Conservation (phyloP, 345 rosid genomes). For the Aurinia saxatilis region DNA sequence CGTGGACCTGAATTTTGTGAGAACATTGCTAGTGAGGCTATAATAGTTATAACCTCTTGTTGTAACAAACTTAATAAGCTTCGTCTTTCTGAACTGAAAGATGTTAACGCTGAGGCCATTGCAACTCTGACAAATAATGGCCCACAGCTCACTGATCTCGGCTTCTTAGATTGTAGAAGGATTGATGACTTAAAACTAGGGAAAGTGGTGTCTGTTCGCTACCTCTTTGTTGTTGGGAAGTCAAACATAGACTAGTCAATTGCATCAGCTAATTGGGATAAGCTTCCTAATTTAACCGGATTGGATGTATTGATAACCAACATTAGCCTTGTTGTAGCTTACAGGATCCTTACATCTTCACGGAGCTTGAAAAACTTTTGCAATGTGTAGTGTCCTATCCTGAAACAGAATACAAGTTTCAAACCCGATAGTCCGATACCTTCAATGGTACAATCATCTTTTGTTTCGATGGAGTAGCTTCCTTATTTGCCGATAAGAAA, state of each 20-base stretch:
- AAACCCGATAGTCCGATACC: constrained; percentile 29
- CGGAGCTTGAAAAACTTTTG: constrained; percentile 64
- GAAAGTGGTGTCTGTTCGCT: constrained; percentile 46
- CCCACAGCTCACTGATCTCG: constrained; percentile 53
- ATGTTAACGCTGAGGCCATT: constrained; percentile 62
- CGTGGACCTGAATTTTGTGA: constrained; percentile 80
- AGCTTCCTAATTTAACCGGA: too few species aligned
- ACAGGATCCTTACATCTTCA: constrained; percentile 51
- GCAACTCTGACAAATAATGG: constrained; percentile 60
- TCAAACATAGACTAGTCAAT: too few species aligned
- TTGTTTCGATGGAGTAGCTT: too few species aligned
- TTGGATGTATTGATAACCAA: too few species aligned
- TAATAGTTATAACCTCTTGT: too few species aligned
- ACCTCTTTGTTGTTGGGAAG: constrained; percentile 75
- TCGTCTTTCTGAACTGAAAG: constrained; percentile 64
- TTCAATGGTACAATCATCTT: constrained; percentile 60
- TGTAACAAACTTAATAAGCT: constrained; percentile 65
- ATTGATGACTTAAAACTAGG: constrained; percentile 64
- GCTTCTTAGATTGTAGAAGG: constrained; percentile 64
- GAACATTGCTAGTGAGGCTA: constrained; percentile 72
- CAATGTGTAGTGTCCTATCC: constrained; percentile 56
- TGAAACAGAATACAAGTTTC: constrained; percentile 43
- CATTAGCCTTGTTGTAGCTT: constrained; percentile 42
- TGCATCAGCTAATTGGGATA: too few species aligned
- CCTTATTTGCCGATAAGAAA: constrained; percentile 44